Base-by-base conservation (phyloP, 1,139 yeast species). In the Lodderomyces pseudojiufengensis region DNA sequence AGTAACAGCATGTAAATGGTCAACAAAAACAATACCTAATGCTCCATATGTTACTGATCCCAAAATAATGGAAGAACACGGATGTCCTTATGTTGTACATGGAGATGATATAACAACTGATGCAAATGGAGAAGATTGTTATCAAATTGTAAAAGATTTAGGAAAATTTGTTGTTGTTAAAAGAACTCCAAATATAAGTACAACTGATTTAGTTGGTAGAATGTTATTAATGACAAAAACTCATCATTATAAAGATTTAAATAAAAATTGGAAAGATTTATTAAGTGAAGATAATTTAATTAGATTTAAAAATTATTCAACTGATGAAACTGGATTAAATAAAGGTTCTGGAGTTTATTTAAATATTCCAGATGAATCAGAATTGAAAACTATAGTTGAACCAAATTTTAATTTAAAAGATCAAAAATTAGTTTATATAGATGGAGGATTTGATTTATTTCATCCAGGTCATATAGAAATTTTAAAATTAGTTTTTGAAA, bases 21-120 rank as follows among this genome's bases (percentile, higher is more conserved):
- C 84, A 36, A 81, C 94, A 4, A 57, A 65, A 37, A 78, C 86
- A 1, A 74, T 92, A 13, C 72, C 81, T 1, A 69, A 74, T 43
- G 97, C 98, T 0, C 98, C 98, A 2, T 92, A 92, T 52, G 97
- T 90, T n/a, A 92, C 98, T 1, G 86, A 83, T 47, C 94, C 95
- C 0, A 65, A 62, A 32, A 81, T 85, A 43, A 77, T 90, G 88
- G 87, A 84, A 49, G 49, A 66, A 26, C 77, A 76, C 53, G 79
- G 76, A 7, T 92, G 98, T 62, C 63, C 76, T 50, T 92, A 81
- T 54, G 98, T 92, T 13, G 96, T 92, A 9, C 98, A 92, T 57
- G 98, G 98, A 5, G 98, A 92, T 59, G 98, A 92, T 54, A 88
- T 92, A 49, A 92, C 97, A 21, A 84, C 96, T 1, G 97, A 92